These are phyloP conservation scores for Elsinoe arachidis DNA, from an alignment of 2,329 filamentous ascomycete species.

Conservation along the genomic window DNA sequence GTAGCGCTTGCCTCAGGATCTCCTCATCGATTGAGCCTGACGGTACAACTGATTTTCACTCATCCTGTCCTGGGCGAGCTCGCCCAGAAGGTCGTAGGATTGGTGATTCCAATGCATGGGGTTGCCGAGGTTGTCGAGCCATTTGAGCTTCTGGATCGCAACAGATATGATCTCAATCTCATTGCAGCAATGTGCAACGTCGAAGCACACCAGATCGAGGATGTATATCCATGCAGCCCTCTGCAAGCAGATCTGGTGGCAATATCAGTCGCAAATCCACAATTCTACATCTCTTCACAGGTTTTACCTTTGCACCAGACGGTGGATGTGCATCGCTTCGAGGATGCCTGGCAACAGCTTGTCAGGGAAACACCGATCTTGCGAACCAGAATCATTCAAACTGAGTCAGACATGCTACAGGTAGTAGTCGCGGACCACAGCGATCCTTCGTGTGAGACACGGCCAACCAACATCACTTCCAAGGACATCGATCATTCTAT, in stretches of 20 bases:
- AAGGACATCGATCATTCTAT: neutral
- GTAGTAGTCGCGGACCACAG: neutral
- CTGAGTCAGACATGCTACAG: neutral
- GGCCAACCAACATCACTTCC: too few species aligned
- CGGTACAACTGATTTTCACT: neutral
- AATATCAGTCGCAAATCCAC: neutral
- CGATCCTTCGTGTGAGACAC: neutral
- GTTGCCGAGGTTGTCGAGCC: neutral
- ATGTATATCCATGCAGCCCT: conserved; percentile 3
- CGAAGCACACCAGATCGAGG: neutral
- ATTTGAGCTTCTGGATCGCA: neutral
- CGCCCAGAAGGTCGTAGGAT: neutral
- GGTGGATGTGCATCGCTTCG: neutral
- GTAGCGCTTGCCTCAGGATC: conserved; percentile 46
- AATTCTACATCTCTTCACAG: neutral
- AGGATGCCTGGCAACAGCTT: neutral
- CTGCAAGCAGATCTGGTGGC: conserved; percentile 7
- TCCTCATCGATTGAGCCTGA: conserved; percentile 38
- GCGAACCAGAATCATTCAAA: neutral
- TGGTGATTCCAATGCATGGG: neutral
- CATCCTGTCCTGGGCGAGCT: neutral
- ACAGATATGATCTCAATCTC: neutral
- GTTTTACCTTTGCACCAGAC: neutral
- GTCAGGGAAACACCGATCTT: neutral
- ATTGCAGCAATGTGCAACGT: neutral